A percentile compares a stretch with the other conserved stretches of the same genome.
phyloP scores from a whole-genome alignment of 208 protist genomes.

The Trypanosoma boissoni region DNA sequence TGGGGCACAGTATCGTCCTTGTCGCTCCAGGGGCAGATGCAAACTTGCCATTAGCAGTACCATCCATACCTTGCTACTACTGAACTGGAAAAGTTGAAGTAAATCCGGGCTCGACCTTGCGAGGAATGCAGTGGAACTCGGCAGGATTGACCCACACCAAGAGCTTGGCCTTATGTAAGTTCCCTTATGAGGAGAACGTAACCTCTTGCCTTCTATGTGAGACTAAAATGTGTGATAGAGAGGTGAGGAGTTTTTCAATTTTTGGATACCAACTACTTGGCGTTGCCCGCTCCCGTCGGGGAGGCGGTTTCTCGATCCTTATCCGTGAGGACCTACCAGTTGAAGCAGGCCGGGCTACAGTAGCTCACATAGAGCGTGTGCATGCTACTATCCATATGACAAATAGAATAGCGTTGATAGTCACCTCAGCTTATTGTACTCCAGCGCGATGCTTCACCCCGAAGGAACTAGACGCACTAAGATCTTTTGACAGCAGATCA shows the following conservation, averaged over 20 bases:
- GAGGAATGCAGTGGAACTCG: too few species aligned
- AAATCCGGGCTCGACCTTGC: too few species aligned
- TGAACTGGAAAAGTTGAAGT: too few species aligned
- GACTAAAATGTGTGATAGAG: not conserved
- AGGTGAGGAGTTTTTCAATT: not conserved
- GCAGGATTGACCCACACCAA: too few species aligned
- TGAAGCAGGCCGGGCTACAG: not conserved
- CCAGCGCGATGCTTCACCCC: not conserved
- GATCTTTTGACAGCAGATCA: not conserved
- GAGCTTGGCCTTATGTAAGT: not conserved
- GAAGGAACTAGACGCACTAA: not conserved
- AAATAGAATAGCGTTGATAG: not conserved
- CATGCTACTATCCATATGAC: conserved; percentile 2
- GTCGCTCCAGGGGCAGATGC: too few species aligned
- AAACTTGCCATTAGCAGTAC: too few species aligned
- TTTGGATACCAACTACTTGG: not conserved
- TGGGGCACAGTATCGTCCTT: too few species aligned
- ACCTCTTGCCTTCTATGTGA: not conserved
- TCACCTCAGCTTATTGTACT: conserved; percentile 5
- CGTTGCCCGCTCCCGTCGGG: not conserved
- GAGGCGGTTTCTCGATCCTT: conserved; percentile 5
- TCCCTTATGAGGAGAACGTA: not conserved
- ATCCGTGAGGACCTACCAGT: not conserved
- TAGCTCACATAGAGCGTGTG: not conserved
- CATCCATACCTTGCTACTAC: too few species aligned